phyloP scores from a whole-genome alignment of 164 flowering plant species.

The Vitis cinerea region DNA sequence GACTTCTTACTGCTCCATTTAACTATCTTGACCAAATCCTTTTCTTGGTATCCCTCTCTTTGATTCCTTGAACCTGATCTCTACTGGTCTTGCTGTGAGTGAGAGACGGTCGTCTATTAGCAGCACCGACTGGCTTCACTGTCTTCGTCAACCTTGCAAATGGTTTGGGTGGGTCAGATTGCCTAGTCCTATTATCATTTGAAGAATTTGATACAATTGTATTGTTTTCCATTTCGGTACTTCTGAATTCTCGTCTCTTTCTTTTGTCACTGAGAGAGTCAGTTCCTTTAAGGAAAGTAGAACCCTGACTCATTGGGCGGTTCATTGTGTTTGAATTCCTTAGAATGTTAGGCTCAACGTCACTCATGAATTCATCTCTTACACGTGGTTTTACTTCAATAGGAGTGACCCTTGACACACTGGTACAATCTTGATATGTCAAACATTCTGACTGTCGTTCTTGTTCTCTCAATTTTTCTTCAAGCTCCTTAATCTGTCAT shows the following conservation, averaged over 20 bases:
- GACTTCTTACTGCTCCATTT: not conserved
- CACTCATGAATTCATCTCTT: constrained; percentile 34
- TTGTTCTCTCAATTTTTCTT: constrained; percentile 49
- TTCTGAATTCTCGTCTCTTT: constrained; percentile 56
- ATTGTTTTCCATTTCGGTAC: constrained; percentile 55
- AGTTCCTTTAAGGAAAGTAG: constrained; percentile 34
- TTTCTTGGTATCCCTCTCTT: constrained; percentile 57
- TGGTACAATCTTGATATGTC: constrained; percentile 24
- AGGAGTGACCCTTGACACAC: constrained; percentile 39
- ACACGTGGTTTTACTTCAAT: constrained; percentile 23
- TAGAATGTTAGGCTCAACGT: constrained; percentile 45
- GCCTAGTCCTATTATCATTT: constrained; percentile 36
- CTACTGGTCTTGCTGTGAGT: constrained; percentile 34
- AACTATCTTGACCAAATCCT: constrained; percentile 65
- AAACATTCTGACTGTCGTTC: constrained; percentile 28
- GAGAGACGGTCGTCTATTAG: constrained; percentile 27
- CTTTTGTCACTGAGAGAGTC: constrained; percentile 35
- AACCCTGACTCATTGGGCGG: constrained; percentile 40
- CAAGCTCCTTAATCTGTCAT: constrained; percentile 70
- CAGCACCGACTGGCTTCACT: constrained; percentile 24
- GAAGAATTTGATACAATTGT: constrained; percentile 10
- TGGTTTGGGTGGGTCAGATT: constrained; percentile 54
- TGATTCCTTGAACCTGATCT: constrained; percentile 48
- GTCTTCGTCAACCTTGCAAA: constrained; percentile 40
- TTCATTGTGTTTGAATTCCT: constrained; percentile 48